Base-by-base conservation (phyloP, 108 stramenopile genomes). In the Pseudonitzschia pungens region DNA sequence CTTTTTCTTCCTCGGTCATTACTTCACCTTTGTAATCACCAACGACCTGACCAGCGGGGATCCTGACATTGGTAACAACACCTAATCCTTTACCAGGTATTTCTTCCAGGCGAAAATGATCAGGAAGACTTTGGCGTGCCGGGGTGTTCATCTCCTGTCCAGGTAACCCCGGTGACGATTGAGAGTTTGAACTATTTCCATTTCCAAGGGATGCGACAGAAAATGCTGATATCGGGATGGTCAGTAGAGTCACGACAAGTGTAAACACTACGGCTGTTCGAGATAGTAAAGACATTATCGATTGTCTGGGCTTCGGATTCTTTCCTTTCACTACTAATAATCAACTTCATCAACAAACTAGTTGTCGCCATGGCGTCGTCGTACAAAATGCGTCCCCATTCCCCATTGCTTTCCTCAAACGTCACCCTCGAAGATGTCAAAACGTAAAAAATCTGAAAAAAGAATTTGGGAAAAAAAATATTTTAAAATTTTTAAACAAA, bases 11-110 rank as follows among this genome's bases (percentile, higher is more conserved):
- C 45, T 44, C 64, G 14, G 67, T 65, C 59, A 85, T 69, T 16
- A 80, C 33, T 55, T 85, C 84, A 14, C 84, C 84, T 31, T 60
- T 77, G 74, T 85, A 85, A 12, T 85, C 84, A 10, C 82, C 84
- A 12, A 85, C 69, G 42, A 74, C 32, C 56, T 56, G 45, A 43
- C 77, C 73, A 42, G 21, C 43, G 32, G 60, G 60, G n/a, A 62
- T 62, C 4, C 5, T n/a, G 20, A 62, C 60, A 21, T 62, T 68
- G 45, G 66, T 68, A 6, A 78, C 52, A 21, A 81, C 62, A 16
- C 81, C 81, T 0, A 81, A 33, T 55, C 81, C 81, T 51, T 81
- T 81, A 26, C 77, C 77, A 16, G 73, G 60, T 16, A 81, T 70
- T 58, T 48, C 58, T 27, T 60, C 58, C 8, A 81, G 52, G 9